These are phyloP conservation scores for Exserohilum rostratum DNA, from an alignment of 2,329 filamentous ascomycete genomes.

Conservation along the genomic window DNA sequence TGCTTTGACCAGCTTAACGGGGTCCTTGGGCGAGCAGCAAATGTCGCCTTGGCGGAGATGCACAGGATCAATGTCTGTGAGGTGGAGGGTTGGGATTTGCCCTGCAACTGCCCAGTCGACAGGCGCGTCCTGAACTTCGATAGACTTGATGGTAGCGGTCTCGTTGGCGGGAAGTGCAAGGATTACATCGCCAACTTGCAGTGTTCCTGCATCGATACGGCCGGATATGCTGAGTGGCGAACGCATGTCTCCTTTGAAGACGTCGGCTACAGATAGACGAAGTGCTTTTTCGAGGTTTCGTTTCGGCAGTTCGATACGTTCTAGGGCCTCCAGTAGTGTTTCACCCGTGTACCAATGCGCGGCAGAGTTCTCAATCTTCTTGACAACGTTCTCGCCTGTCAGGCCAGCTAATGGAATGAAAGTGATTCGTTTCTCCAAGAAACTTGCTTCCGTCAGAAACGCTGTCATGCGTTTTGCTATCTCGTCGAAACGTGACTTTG, in stretches of 20 bases:
- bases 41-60: conserved; percentile 83
- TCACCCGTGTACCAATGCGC: conserved; percentile 78
- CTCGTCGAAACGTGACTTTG: conserved; percentile 78
- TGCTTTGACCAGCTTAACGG: conserved; percentile 72
- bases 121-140: conserved; percentile 75
- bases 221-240: conserved; percentile 86
- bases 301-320: conserved; percentile 75
- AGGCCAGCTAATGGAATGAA: conserved; percentile 92
- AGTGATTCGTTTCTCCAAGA: conserved; percentile 77
- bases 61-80: conserved; percentile 82
- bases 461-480: conserved; percentile 82
- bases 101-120: conserved; percentile 92
- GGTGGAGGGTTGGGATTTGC: conserved; percentile 83
- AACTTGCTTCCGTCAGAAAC: conserved; percentile 82
- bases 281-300: conserved; percentile 78
- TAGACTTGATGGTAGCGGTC: conserved; percentile 77
- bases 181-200: conserved; percentile 84
- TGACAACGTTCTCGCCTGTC: conserved; percentile 82
- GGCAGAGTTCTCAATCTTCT: conserved; percentile 58
- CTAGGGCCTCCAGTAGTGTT: conserved; percentile 83
- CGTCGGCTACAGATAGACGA: conserved; percentile 84
- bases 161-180: conserved; percentile 82
- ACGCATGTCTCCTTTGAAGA: conserved; percentile 79
- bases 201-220: conserved; percentile 79
- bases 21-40: conserved; percentile 71